Conservation (phyloP, 805 yeast genomes). For the Barnettozyma siamensis region DNA sequence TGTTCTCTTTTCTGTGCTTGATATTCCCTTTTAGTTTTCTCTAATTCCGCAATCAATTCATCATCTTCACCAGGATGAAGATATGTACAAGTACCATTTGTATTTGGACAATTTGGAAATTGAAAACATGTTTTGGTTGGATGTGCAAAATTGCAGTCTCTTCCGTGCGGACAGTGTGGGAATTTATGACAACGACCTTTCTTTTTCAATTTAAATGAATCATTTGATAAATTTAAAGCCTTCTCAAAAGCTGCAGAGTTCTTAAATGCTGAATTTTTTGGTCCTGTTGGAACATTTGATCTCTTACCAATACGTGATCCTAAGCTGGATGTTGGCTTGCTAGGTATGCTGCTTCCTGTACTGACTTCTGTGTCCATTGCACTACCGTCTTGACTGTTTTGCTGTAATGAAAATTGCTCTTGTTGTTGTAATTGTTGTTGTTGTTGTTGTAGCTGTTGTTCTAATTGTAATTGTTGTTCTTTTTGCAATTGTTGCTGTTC, state of each 20-base stretch:
- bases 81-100: slow-evolving; percentile 76
- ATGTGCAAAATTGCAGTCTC: slow-evolving; percentile 70
- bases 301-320: slow-evolving; percentile 10
- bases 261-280: slow-evolving; percentile 22
- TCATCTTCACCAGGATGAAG: slow-evolving; percentile 85
- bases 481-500: slow-evolving; percentile 9
- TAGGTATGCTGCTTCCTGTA: slow-evolving; percentile 9
- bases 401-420: background rate
- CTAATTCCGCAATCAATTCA: slow-evolving; percentile 61
- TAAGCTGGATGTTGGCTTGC: slow-evolving; percentile 7
- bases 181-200: slow-evolving; percentile 64
- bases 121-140: slow-evolving; percentile 72
- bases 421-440: slow-evolving; percentile 2
- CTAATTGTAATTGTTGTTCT: slow-evolving; percentile 3
- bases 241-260: slow-evolving; percentile 31
- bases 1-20: slow-evolving; percentile 30
- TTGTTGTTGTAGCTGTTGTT: slow-evolving; percentile 2
- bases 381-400: background rate
- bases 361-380: slow-evolving; percentile 5
- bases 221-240: slow-evolving; percentile 33
- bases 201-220: slow-evolving; percentile 38
- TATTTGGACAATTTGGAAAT: slow-evolving; percentile 72
- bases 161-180: slow-evolving; percentile 62
- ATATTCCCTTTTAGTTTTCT: slow-evolving; percentile 50
- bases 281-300: background rate